Conservation (phyloP, 2,329 filamentous ascomycete genomes). For the Aspergillus ochraceoroseus region DNA sequence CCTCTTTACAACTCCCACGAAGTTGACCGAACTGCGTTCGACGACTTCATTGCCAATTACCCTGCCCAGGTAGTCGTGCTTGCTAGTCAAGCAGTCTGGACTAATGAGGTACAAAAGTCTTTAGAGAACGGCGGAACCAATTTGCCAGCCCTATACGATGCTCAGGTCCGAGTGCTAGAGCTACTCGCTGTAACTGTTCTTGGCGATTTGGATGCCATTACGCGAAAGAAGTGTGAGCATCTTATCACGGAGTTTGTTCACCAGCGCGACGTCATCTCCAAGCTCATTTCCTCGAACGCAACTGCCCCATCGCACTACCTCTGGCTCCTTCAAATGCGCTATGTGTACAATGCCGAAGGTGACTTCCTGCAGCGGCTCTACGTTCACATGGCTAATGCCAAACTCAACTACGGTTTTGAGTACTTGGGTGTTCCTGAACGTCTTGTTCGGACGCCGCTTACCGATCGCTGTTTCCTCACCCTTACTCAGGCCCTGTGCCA, state of each 20-base stretch:
- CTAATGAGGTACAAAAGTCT: conserved; percentile 73
- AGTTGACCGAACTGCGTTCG: conserved; percentile 66
- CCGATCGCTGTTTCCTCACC: conserved; percentile 96
- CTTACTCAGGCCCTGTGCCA: conserved; percentile 94
- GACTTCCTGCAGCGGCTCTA: conserved; percentile 76
- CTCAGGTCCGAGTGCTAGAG: conserved; percentile 77
- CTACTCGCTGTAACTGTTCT: conserved; percentile 84
- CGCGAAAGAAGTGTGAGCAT: conserved; percentile 95
- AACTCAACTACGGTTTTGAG: conserved; percentile 93
- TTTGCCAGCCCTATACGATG: conserved; percentile 67
- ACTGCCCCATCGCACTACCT: conserved; percentile 73
- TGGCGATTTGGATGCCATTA: conserved; percentile 78
- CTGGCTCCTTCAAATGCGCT: conserved; percentile 97
- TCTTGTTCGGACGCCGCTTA: conserved; percentile 92
- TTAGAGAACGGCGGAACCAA: conserved; percentile 66
- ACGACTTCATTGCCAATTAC: conserved; percentile 74
- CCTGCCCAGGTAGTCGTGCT: conserved; percentile 95
- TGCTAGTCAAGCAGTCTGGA: conserved; percentile 91
- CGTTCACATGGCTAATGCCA: conserved; percentile 95
- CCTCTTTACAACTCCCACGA: conserved; percentile 67
- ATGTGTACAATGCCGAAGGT: conserved; percentile 78
- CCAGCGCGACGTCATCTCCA: conserved; percentile 88
- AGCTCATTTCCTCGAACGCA: conserved; percentile 71
- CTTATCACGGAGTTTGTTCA: conserved; percentile 98
- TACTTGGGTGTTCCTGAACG: conserved; percentile 95